These are phyloP conservation scores for Austroboletus novae-zelandiae DNA, from an alignment of 1,284 basidiomycete genomes.

Conservation along the genomic window DNA sequence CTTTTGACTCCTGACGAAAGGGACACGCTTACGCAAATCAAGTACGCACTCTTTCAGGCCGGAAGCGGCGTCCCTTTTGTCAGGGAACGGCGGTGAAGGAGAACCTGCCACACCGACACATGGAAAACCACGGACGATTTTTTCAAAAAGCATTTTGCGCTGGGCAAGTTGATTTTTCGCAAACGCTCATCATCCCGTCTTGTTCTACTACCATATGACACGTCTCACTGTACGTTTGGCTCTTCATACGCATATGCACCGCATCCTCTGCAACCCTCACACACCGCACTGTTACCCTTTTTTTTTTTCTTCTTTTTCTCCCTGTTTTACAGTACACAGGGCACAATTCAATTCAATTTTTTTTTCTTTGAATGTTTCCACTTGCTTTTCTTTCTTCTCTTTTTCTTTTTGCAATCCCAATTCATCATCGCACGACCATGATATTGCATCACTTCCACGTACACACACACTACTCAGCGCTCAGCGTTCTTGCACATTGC, in stretches of 20 bases:
- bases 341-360: conserved; percentile 13
- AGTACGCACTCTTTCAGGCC: conserved; percentile 46
- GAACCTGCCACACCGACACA: not conserved
- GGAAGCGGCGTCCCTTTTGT: conserved; percentile 41
- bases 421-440: conserved; percentile 20
- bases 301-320: conserved; percentile 10
- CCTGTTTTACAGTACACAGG: conserved; percentile 7
- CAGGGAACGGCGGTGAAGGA: conserved; percentile 31
- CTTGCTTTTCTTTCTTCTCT: not conserved
- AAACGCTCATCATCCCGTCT: conserved; percentile 7
- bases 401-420: conserved; percentile 1
- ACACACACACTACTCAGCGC: conserved; percentile 4
- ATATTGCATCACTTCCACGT: conserved; percentile 13
- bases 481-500: conserved; percentile 14
- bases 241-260: conserved; percentile 21
- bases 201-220: conserved; percentile 13
- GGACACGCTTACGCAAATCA: conserved; percentile 43
- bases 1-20: conserved; percentile 45
- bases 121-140: conserved; percentile 3
- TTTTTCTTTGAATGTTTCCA: not conserved
- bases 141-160: conserved; percentile 19
- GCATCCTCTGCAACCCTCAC: conserved; percentile 23
- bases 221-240: conserved; percentile 21
- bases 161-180: conserved; percentile 13
- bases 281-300: conserved; percentile 21